These are phyloP conservation scores for Rhodotorula graminis DNA, from an alignment of 768 basidiomycete species.

Conservation along the genomic window DNA sequence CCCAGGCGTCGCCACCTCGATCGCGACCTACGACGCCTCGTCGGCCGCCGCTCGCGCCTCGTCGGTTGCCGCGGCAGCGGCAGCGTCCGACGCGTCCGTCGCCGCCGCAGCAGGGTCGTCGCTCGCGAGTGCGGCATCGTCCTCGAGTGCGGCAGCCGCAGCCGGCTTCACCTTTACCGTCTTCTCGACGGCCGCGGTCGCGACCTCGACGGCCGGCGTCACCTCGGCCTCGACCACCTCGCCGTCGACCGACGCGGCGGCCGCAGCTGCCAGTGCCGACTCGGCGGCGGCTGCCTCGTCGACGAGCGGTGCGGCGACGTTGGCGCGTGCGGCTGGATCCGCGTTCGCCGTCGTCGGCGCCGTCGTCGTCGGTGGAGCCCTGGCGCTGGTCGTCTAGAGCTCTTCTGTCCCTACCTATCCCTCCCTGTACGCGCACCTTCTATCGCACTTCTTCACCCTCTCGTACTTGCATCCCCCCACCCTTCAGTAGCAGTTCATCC, in stretches of 20 bases:
- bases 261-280: not conserved
- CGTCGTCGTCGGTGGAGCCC: too few relatives aligned
- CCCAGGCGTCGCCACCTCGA: slow-evolving; percentile 9
- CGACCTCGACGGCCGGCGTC: not conserved
- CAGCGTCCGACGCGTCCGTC: not conserved
- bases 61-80: not conserved
- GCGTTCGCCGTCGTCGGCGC: too few relatives aligned
- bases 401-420: too few relatives aligned
- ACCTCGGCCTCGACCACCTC: not conserved
- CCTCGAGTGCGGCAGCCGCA: not conserved
- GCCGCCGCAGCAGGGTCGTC: not conserved
- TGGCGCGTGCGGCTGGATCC: too few relatives aligned
- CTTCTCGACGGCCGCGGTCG: not conserved
- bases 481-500: too few relatives aligned
- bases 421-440: too few relatives aligned
- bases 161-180: slow-evolving; percentile 28
- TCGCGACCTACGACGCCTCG: slow-evolving; percentile 15
- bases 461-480: too few relatives aligned
- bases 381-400: too few relatives aligned
- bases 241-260: not conserved
- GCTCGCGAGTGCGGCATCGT: not conserved
- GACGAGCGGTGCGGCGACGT: too few relatives aligned
- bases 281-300: not conserved
- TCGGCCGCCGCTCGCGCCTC: not conserved
- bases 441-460: too few relatives aligned